phyloP scores from a whole-genome alignment of 2,329 filamentous ascomycete species.

The Chrysoporthe austroafricana region DNA sequence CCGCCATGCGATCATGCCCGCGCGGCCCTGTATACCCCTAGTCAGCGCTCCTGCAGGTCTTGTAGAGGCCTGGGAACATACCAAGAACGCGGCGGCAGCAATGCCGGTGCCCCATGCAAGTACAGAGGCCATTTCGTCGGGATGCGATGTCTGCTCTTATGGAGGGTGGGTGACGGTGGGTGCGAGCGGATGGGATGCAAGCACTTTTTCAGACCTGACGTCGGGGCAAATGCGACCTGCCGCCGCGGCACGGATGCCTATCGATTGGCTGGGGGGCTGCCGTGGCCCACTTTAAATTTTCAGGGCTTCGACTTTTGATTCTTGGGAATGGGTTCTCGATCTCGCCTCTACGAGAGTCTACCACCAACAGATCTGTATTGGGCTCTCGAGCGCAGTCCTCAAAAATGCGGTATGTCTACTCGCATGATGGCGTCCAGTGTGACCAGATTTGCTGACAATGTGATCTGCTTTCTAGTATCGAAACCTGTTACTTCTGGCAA shows the following conservation, averaged over 20 bases:
- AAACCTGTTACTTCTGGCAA: slow-evolving; percentile 72
- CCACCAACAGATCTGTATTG: slow-evolving; percentile 13
- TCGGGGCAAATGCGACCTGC: slow-evolving; percentile 2
- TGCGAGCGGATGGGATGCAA: slow-evolving; percentile 1
- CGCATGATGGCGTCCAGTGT: neutral
- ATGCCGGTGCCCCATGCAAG: slow-evolving; percentile 63
- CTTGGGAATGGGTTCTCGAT: neutral
- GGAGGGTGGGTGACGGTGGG: slow-evolving; percentile 13
- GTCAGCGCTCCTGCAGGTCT: slow-evolving; percentile 15
- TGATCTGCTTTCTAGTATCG: slow-evolving; percentile 46
- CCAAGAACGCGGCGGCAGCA: slow-evolving; percentile 68
- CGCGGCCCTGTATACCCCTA: slow-evolving; percentile 72
- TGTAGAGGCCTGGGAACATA: slow-evolving; percentile 36
- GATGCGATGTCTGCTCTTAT: slow-evolving; percentile 19
- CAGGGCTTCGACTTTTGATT: slow-evolving; percentile 13
- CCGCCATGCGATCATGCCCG: slow-evolving; percentile 86
- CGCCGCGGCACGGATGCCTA: slow-evolving; percentile 12
- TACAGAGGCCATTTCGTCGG: slow-evolving; percentile 58
- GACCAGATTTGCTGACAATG: neutral
- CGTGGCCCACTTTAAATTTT: slow-evolving; percentile 20
- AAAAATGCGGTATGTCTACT: slow-evolving; percentile 37
- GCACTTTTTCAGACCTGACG: slow-evolving; percentile 25
- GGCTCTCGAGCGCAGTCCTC: slow-evolving; percentile 13
- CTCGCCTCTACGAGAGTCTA: neutral
- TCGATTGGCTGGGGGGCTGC: slow-evolving; percentile 1